Conservation (phyloP, 2,329 filamentous ascomycete species). For the Penicillium sp. region DNA sequence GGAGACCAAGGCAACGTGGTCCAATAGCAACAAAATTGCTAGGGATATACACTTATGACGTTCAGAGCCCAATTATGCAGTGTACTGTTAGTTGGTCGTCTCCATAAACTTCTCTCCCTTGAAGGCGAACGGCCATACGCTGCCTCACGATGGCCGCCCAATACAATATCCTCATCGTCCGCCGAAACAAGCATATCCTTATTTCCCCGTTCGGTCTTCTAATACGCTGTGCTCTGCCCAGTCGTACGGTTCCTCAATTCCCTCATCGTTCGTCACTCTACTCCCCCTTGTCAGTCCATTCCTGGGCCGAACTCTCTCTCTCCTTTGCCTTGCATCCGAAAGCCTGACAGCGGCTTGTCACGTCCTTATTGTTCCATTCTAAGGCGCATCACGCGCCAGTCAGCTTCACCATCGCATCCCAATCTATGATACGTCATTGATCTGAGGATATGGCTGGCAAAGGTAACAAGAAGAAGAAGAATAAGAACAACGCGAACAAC, state of each 20-base stretch:
- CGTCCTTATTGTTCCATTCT: slow-evolving; percentile 21
- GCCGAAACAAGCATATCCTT: slow-evolving; percentile 26
- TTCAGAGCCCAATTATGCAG: slow-evolving; percentile 27
- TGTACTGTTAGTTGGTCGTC: slow-evolving; percentile 20
- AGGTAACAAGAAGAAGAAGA: slow-evolving; percentile 34
- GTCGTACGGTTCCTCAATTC: slow-evolving; percentile 12
- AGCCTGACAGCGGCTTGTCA: slow-evolving; percentile 25
- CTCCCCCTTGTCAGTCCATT: slow-evolving; percentile 19
- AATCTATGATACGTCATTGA: slow-evolving; percentile 28
- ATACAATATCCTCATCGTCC: slow-evolving; percentile 22
- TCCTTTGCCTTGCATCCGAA: slow-evolving; percentile 18
- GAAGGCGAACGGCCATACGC: slow-evolving; percentile 29
- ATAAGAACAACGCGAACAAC: slow-evolving; percentile 29
- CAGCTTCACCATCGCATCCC: slow-evolving; percentile 15
- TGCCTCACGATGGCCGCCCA: slow-evolving; percentile 29
- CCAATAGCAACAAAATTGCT: slow-evolving; percentile 32
- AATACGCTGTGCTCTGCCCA: slow-evolving; percentile 22
- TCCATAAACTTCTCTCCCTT: slow-evolving; percentile 23
- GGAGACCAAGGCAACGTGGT: slow-evolving; percentile 36
- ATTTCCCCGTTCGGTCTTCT: slow-evolving; percentile 22
- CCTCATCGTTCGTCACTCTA: slow-evolving; percentile 20
- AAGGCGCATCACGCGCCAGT: slow-evolving; percentile 17
- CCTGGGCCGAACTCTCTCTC: not conserved
- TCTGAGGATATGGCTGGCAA: slow-evolving; percentile 32
- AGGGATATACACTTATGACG: slow-evolving; percentile 30